Base-by-base conservation (phyloP, 2,329 filamentous ascomycete species). In the Immersiporthe knoxdaviesiana region DNA sequence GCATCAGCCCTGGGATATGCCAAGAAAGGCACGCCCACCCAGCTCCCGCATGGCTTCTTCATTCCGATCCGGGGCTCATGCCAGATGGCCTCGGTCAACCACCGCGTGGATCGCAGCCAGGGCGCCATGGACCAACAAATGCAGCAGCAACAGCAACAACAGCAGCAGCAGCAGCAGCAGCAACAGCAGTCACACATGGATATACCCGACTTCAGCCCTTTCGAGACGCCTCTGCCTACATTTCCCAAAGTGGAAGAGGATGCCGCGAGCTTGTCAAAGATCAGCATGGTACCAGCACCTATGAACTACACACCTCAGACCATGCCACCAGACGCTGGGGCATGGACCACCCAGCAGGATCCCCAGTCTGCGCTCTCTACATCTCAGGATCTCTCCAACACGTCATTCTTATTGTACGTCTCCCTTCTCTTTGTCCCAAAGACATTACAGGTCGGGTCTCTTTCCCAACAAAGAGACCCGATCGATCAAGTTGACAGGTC, bases 1-100 rank as follows among this genome's bases (percentile, higher is more conserved):
- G 79, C 81, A 74, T 83, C n/a, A 80, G 79, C 30, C 1, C 32
- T 71, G 52, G 69, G 69, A n/a, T 71, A 71, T 37, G 63, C 69
- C 18, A 71, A 71, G 54, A 71, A 71, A 50, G 67, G 68, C 32
- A 59, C 50, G 18, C 69, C 59, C 7, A 68, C 67, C 27, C 60
- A 68, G 18, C 69, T 71, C 12, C 69, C 69, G 18, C 69, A 44
- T 35, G 67, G 64, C 4, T 71, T 71, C 32, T 71, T 71, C 27
- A 65, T 69, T 77, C 79, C 6, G 74, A 80, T 66, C 72, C 77
- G 56, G 44, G 65, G 32, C 39, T 73, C 70, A 44, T 74, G 70
- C 52, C 69, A 66, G 52, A 60, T 69, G 60, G 69, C 69, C 12
- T 63, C 69, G 16, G 67, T 69, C 52, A 66, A 66, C 35, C 69